These are phyloP conservation scores for Sanguinoderma infundibulare DNA, from an alignment of 1,284 basidiomycete species.

Conservation along the genomic window DNA sequence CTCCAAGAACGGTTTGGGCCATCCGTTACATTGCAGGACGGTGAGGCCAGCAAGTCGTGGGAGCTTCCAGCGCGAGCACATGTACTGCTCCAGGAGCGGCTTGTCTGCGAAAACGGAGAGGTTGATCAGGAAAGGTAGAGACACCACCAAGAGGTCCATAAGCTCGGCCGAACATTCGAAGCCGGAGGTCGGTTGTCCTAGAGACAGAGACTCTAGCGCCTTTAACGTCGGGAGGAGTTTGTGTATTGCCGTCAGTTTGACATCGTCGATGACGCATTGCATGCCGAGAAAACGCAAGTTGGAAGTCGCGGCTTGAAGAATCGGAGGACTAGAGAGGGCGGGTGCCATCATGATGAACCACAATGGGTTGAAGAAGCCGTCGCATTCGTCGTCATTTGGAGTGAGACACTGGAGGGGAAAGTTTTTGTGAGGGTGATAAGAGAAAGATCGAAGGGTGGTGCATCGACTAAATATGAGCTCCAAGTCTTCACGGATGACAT, in stretches of 20 bases:
- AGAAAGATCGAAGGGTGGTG: background rate
- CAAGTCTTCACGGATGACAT: constrained; percentile 1
- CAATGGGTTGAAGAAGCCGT: background rate
- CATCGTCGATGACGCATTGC: too few species aligned
- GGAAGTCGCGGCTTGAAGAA: background rate
- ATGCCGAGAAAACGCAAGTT: background rate
- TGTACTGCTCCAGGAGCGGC: background rate
- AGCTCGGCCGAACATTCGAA: background rate
- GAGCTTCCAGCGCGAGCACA: background rate
- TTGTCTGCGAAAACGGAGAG: background rate
- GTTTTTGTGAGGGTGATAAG: background rate
- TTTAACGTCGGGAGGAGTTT: background rate
- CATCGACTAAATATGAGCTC: background rate
- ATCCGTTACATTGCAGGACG: background rate
- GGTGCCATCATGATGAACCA: background rate
- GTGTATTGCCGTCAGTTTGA: background rate
- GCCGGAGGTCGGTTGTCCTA: too few species aligned
- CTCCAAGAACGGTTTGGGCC: background rate
- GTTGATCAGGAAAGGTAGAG: background rate
- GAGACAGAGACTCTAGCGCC: background rate
- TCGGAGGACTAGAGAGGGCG: background rate
- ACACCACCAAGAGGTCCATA: background rate
- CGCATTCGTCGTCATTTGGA: background rate
- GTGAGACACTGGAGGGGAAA: background rate
- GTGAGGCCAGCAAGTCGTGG: background rate